phyloP scores from a whole-genome alignment of 805 yeast genomes.

The Maudiozyma saulgeensis region DNA sequence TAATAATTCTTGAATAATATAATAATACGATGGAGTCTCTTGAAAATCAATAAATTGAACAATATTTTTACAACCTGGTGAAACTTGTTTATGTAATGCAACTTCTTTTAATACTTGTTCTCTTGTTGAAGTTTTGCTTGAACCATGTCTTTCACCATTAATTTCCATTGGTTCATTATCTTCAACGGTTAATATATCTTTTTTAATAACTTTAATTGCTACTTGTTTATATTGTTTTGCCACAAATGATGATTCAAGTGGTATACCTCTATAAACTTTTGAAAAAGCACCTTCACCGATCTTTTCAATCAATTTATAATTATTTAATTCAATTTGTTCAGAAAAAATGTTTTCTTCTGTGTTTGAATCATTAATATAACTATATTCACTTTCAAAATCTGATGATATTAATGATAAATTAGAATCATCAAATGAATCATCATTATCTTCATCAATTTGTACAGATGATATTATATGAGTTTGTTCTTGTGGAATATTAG shows the following conservation, averaged over 20 bases:
- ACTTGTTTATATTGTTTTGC: conserved; percentile 23
- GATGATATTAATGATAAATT: conserved; percentile 1
- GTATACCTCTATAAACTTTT: conserved; percentile 55
- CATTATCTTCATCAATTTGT: too few species aligned
- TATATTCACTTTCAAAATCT: not conserved
- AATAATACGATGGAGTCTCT: conserved; percentile 52
- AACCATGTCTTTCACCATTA: conserved; percentile 7
- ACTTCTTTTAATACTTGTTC: conserved; percentile 75
- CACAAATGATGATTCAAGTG: conserved; percentile 8
- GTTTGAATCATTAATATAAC: not conserved
- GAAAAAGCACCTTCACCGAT: conserved; percentile 84
- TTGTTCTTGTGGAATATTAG: too few species aligned
- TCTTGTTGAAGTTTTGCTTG: conserved; percentile 14
- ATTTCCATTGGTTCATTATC: not conserved
- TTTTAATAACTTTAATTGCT: conserved; percentile 54
- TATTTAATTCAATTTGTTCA: conserved; percentile 30
- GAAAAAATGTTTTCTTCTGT: conserved; percentile 10
- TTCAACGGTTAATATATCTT: conserved; percentile 38
- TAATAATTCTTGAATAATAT: conserved; percentile 64
- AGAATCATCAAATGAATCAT: not conserved
- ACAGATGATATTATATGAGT: too few species aligned
- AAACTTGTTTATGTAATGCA: conserved; percentile 52
- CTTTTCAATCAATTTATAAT: conserved; percentile 35
- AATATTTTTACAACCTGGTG: conserved; percentile 44
- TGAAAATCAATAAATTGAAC: conserved; percentile 57